Conservation (phyloP, 2,329 filamentous ascomycete species). For the Chaetomiaceae sp. region DNA sequence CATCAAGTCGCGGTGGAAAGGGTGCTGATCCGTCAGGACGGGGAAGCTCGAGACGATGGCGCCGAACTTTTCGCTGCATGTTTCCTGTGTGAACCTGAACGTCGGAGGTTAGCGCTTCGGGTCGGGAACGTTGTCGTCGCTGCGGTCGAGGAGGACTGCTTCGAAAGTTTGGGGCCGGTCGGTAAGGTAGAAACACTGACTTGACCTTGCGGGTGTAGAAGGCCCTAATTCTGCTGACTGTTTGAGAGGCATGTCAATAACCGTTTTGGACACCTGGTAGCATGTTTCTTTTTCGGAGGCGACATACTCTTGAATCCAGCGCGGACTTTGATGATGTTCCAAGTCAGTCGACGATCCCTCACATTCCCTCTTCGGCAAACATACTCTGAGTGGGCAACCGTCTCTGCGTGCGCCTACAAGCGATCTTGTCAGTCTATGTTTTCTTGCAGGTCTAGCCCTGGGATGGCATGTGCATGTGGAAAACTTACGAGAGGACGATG, state of each 20-base stretch:
- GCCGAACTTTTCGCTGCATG: constrained; percentile 80
- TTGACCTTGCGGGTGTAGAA: constrained; percentile 99
- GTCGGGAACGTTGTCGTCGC: neutral
- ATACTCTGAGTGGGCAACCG: constrained; percentile 77
- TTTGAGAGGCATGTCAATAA: constrained; percentile 34
- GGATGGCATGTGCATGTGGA: neutral
- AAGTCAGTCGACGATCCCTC: constrained; percentile 17
- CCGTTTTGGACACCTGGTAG: neutral
- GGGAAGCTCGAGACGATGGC: constrained; percentile 91
- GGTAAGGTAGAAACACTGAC: constrained; percentile 23
- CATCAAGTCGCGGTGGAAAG: constrained; percentile 63
- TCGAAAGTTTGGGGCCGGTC: neutral
- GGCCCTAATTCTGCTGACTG: constrained; percentile 73
- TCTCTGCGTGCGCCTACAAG: constrained; percentile 78
- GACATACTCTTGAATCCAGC: constrained; percentile 70
- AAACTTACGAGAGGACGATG: constrained; percentile 65
- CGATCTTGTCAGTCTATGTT: constrained; percentile 8
- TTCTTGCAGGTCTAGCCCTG: neutral
- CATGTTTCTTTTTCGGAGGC: neutral
- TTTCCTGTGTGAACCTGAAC: constrained; percentile 76
- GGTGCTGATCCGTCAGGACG: constrained; percentile 68
- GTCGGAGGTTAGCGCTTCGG: constrained; percentile 12
- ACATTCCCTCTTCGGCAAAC: constrained; percentile 7
- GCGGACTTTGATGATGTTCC: constrained; percentile 47
- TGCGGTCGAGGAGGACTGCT: neutral